Conservation (phyloP, 1,284 basidiomycete genomes). For the Caloboletus inedulis region DNA sequence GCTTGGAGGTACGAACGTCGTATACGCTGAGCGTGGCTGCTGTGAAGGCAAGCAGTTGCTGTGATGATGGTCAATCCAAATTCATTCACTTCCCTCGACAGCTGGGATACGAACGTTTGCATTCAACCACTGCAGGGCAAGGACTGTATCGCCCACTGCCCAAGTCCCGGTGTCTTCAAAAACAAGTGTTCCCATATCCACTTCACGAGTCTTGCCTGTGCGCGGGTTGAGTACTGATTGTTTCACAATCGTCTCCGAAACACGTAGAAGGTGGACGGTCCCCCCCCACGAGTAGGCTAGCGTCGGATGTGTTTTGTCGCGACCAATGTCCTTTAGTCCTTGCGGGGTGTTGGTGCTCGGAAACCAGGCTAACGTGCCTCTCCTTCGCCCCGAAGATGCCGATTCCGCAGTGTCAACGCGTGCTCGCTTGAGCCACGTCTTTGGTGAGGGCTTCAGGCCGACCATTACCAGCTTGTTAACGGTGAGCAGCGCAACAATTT, state of each 20-base stretch:
- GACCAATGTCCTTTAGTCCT: constrained; percentile 26
- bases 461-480: constrained; percentile 90
- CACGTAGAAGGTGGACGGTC: constrained; percentile 59
- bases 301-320: constrained; percentile 47
- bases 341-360: constrained; percentile 46
- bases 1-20: constrained; percentile 53
- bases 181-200: constrained; percentile 61
- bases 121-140: constrained; percentile 75
- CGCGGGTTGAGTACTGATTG: constrained; percentile 52
- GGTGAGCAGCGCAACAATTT: constrained; percentile 85
- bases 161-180: constrained; percentile 58
- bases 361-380: constrained; percentile 75
- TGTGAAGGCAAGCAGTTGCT: constrained; percentile 69
- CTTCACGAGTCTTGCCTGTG: constrained; percentile 55
- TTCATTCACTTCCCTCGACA: constrained; percentile 3
- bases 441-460: constrained; percentile 86
- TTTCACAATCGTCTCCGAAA: constrained; percentile 59
- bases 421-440: constrained; percentile 87
- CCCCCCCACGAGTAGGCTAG: constrained; percentile 84
- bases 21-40: constrained; percentile 62
- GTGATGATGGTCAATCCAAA: constrained; percentile 13
- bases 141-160: constrained; percentile 53
- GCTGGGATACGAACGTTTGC: constrained; percentile 59
- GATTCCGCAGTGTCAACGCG: constrained; percentile 49
- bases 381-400: constrained; percentile 47